Evolutionary conservation across 2,329 filamentous ascomycete genomes (phyloP).

Genomic region (Colletotrichum navitas): DNA sequence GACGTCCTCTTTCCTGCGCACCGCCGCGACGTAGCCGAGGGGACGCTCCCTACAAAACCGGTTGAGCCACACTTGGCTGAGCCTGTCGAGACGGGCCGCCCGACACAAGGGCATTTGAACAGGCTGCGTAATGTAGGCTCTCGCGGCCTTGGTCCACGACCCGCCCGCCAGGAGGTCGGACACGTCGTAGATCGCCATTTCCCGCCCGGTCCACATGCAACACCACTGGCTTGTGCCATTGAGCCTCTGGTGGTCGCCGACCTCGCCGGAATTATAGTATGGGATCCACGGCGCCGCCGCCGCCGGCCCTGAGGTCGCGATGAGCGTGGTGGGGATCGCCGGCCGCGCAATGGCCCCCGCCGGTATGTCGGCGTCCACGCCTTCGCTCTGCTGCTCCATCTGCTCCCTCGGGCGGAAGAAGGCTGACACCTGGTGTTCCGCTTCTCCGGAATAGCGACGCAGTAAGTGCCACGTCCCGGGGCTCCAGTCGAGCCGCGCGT

Average conservation of each 20-base stretch:
- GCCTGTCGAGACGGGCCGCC: neutral
- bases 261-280: neutral
- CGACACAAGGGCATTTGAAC: neutral
- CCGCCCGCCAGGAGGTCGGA: neutral
- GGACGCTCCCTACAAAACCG: neutral
- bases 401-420: no score
- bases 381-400: neutral
- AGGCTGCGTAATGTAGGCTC: neutral
- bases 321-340: neutral
- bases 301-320: neutral
- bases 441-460: neutral
- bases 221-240: neutral
- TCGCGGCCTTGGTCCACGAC: neutral
- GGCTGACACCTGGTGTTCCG: neutral
- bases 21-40: neutral
- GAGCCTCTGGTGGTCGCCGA: slow-evolving; percentile 4
- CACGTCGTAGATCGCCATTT: slow-evolving; percentile 2
- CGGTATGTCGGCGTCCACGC: slow-evolving; percentile 4
- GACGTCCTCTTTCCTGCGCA: neutral
- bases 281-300: neutral
- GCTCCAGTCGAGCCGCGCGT: neutral
- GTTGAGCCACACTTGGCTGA: neutral
- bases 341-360: slow-evolving; percentile 2
- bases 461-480: neutral
- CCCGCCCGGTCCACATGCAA: neutral